Conservation (phyloP, 139 green algal genomes). For the Chlamydomonas eustigma region DNA sequence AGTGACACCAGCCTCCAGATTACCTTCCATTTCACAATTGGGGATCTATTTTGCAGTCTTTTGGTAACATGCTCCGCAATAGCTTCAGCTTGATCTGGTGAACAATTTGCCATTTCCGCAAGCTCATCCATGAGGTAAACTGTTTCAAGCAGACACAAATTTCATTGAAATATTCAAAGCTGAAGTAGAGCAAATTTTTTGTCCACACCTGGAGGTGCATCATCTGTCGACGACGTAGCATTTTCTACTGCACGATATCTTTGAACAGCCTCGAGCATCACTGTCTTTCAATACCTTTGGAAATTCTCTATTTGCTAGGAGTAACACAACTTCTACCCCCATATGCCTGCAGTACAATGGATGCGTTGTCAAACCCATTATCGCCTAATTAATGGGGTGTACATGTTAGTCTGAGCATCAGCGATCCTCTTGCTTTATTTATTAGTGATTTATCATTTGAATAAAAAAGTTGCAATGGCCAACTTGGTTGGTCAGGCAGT, state of each 20-base stretch:
- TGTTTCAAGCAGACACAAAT: conserved; percentile 22
- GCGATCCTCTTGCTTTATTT: no score
- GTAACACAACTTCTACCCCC: no score
- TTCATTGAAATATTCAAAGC: not conserved
- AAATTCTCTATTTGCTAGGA: no score
- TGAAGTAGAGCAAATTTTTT: not conserved
- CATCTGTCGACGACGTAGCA: not conserved
- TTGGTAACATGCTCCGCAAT: conserved; percentile 52
- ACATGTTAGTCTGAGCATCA: no score
- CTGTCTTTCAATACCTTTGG: no score
- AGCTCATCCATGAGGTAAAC: conserved; percentile 83
- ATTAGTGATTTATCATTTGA: no score
- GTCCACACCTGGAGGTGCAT: conserved; percentile 38
- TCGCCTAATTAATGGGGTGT: no score
- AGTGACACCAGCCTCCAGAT: no score
- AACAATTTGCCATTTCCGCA: conserved; percentile 31
- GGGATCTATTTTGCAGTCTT: conserved; percentile 49
- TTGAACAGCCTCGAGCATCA: not conserved
- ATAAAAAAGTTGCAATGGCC: no score
- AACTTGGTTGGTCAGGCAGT: no score
- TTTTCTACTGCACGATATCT: not conserved
- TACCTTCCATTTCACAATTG: conserved; percentile 76
- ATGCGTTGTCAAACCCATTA: no score
- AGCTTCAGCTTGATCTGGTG: conserved; percentile 29
- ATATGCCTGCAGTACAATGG: no score